A percentile compares a stretch with the other conserved stretches of the same genome.
phyloP scores from a whole-genome alignment of 2,329 filamentous ascomycete species.

The Teratosphaeria viscida region DNA sequence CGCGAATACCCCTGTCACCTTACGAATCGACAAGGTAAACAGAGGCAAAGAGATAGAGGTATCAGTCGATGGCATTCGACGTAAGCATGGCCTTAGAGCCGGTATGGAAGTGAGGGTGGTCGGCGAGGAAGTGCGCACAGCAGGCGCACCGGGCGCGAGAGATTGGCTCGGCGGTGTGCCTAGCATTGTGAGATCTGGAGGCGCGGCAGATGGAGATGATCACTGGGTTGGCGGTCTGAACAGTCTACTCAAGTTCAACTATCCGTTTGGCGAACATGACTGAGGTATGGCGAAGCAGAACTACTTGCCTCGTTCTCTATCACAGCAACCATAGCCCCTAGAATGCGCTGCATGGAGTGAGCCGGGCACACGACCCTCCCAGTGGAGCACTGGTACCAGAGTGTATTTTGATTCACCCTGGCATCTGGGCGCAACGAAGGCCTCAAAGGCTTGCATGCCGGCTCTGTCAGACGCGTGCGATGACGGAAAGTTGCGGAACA shows the following conservation, averaged over 20 bases:
- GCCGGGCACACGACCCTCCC: too few species aligned
- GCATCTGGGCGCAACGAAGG: too few species aligned
- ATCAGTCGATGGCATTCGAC: slow-evolving; percentile 38
- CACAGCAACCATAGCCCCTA: too few species aligned
- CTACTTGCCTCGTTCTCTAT: neutral
- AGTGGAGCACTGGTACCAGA: too few species aligned
- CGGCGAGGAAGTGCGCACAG: slow-evolving; percentile 61
- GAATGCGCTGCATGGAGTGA: too few species aligned
- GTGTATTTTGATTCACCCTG: too few species aligned
- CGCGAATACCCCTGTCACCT: slow-evolving; percentile 69
- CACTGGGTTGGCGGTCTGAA: slow-evolving; percentile 96
- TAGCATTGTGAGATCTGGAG: slow-evolving; percentile 63
- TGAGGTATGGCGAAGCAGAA: neutral
- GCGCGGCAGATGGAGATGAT: slow-evolving; percentile 54
- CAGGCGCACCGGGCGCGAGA: slow-evolving; percentile 17
- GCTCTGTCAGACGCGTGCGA: too few species aligned
- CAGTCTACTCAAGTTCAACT: slow-evolving; percentile 90
- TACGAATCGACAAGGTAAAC: slow-evolving; percentile 61
- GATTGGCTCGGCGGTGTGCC: slow-evolving; percentile 73
- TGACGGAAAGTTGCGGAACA: too few species aligned
- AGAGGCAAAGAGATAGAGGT: slow-evolving; percentile 40
- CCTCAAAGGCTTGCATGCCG: too few species aligned
- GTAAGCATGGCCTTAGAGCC: slow-evolving; percentile 32
- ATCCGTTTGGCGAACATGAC: slow-evolving; percentile 70
- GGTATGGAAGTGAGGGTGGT: slow-evolving; percentile 72